Evolutionary conservation across 2,329 filamentous ascomycete genomes (phyloP), one percentile per base, ranked within the genome.

Genomic region (Trichocomaceae sp.): DNA sequence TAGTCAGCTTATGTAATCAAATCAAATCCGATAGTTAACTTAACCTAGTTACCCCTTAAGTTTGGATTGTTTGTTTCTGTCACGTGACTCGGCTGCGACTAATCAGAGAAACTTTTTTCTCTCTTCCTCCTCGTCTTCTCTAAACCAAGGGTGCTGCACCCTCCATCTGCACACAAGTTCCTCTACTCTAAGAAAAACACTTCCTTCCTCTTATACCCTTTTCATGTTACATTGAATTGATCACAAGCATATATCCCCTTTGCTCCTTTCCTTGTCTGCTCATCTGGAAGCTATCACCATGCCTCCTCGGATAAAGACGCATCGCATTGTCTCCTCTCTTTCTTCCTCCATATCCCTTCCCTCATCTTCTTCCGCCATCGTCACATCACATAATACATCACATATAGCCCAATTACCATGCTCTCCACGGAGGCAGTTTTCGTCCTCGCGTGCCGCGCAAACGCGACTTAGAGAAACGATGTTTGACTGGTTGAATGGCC

Each of bases 401-500:
- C 60, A 59, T 50, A 59, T 33, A 52, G 15, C n/a, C 37, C 52
- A 20, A 42, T 51, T 29, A 52, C 55, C 51, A 42, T 57, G 47
- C 26, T 55, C 60, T 50, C 51, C 61, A 42, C 60, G 59, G 17
- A 68, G 69, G 15, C 61, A 65, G 13, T 71, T 72, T 54, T 71
- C 68, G 17, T 66, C 62, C n/a, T 67, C 69, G 6, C 54, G 61
- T 46, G 60, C 63, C 46, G 41, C 64, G 29, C 69, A 74, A 55
- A 83, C 80, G 44, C 72, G 72, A 60, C 73, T 79, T 42, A 78
- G 81, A 57, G 71, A 74, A 56, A 70, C 77, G 49, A 83, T 84
- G 75, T 82, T 79, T 61, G 69, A 72, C 58, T 85, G 83, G 83
- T 73, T 85, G 37, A 77, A 79, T 57, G 59, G 58, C 17, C 61